A percentile compares a stretch with the other conserved stretches of the same genome.
phyloP scores from a whole-genome alignment of 345 rosid species.

The Fremontodendron californicum region DNA sequence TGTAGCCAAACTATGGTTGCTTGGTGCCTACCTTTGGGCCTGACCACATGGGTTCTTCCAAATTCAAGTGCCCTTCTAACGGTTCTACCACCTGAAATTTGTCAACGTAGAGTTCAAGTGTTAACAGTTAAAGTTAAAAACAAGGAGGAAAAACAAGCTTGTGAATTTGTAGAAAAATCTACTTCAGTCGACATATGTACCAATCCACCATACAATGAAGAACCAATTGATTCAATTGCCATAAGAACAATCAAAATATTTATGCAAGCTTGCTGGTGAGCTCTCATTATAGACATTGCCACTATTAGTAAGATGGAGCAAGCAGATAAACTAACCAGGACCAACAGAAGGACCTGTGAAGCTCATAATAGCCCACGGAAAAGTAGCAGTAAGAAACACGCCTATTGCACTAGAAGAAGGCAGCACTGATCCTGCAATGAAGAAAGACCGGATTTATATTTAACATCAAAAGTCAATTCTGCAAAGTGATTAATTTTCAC shows the following conservation, averaged over 20 bases:
- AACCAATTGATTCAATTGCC: not conserved
- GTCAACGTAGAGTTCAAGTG: not conserved
- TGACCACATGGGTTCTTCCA: constrained; percentile 90
- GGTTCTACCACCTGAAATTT: constrained; percentile 44
- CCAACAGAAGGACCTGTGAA: constrained; percentile 58
- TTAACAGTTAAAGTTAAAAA: not conserved
- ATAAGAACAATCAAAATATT: not conserved
- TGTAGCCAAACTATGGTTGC: constrained; percentile 97
- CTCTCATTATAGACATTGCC: not conserved
- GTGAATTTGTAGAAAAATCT: not conserved
- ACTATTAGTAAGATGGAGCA: not conserved
- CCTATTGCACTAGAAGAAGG: not conserved
- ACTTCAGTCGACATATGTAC: not conserved
- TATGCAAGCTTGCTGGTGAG: not conserved
- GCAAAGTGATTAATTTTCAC: not conserved
- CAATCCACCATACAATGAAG: not conserved
- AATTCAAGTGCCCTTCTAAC: constrained; percentile 58
- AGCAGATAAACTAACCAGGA: constrained; percentile 51
- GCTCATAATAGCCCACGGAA: constrained; percentile 52
- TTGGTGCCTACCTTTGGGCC: constrained; percentile 96
- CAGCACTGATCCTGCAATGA: constrained; percentile 26
- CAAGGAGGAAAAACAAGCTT: not conserved
- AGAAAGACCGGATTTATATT: constrained; percentile 15
- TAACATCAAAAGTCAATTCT: not conserved
- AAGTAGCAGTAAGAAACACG: constrained; percentile 8